Conservation (phyloP, 257 asterid genomes). For the Orobanche coerulescens region DNA sequence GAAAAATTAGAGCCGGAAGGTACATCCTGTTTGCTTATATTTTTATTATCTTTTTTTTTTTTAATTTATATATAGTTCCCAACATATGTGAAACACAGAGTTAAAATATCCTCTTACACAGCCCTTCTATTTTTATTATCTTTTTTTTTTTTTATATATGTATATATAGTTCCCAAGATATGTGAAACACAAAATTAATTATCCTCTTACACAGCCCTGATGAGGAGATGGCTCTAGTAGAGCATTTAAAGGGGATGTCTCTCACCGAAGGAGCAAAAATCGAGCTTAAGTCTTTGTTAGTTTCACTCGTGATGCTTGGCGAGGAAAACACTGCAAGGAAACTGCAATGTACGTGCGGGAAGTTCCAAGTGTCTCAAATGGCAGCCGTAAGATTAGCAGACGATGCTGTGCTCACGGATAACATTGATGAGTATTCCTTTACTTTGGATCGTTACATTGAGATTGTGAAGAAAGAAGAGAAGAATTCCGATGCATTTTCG, state of each 20-base stretch:
- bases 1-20: slow-evolving; percentile 99
- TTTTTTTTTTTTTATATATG: neutral
- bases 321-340: slow-evolving; percentile 68
- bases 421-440: slow-evolving; percentile 42
- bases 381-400: slow-evolving; percentile 73
- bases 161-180: neutral
- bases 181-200: neutral
- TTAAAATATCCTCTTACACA: no score
- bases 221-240: slow-evolving; percentile 85
- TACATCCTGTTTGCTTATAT: slow-evolving; percentile 10
- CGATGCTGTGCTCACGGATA: slow-evolving; percentile 40
- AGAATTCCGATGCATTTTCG: slow-evolving; percentile 52
- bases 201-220: slow-evolving; percentile 51
- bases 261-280: slow-evolving; percentile 58
- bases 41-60: neutral
- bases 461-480: slow-evolving; percentile 41
- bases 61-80: neutral
- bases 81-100: no score
- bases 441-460: slow-evolving; percentile 48
- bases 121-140: neutral
- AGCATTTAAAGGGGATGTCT: slow-evolving; percentile 82
- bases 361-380: slow-evolving; percentile 71
- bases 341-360: slow-evolving; percentile 54
- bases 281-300: slow-evolving; percentile 63
- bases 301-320: slow-evolving; percentile 65